Evolutionary conservation across 1,284 basidiomycete species (phyloP).

Genomic region (Malassezia restricta): DNA sequence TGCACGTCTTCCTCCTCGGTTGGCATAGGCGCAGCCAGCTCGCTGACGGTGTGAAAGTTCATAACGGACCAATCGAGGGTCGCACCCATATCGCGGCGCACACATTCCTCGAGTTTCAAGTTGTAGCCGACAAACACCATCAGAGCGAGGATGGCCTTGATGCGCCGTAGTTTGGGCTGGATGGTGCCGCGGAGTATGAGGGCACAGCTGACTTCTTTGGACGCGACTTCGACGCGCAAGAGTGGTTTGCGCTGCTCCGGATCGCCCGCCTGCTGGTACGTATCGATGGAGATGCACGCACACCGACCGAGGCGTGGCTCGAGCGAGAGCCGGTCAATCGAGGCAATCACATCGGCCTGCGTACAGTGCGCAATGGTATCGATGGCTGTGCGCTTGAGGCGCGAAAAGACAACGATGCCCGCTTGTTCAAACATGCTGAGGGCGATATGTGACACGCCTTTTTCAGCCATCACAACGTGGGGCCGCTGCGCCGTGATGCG

Average conservation of each 20-base stretch:
- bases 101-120: constrained; percentile 79
- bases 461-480: constrained; percentile 81
- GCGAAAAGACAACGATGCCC: constrained; percentile 78
- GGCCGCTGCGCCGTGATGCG: constrained; percentile 82
- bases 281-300: constrained; percentile 74
- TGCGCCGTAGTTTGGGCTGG: constrained; percentile 61
- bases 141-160: constrained; percentile 86
- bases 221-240: constrained; percentile 84
- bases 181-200: constrained; percentile 83
- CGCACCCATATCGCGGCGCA: constrained; percentile 71
- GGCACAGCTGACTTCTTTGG: constrained; percentile 80
- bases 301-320: constrained; percentile 86
- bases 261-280: constrained; percentile 62
- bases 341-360: constrained; percentile 84
- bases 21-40: constrained; percentile 9
- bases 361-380: constrained; percentile 82
- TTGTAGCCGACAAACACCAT: constrained; percentile 79
- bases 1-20: constrained; percentile 52
- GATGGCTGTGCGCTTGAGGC: constrained; percentile 77
- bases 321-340: constrained; percentile 81
- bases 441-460: constrained; percentile 80
- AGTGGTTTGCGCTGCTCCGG: constrained; percentile 70
- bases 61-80: constrained; percentile 14
- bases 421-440: constrained; percentile 76
- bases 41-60: background rate